phyloP scores from a whole-genome alignment of 2,329 filamentous ascomycete genomes.

The Albophoma yamanashiensis region DNA sequence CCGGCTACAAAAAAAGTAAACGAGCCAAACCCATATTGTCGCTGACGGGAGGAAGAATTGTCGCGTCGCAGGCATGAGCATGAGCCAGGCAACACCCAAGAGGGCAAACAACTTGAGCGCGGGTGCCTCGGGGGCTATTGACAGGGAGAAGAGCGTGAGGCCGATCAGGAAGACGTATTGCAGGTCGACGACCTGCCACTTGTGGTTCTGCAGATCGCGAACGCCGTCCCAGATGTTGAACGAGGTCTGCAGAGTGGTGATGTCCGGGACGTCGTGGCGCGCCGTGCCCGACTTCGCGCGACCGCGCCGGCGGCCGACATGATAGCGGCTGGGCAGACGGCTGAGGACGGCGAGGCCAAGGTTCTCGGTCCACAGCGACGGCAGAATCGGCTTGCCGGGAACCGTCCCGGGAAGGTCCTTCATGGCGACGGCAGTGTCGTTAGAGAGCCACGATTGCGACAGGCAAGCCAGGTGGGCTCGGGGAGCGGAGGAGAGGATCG shows the following conservation, averaged over 20 bases:
- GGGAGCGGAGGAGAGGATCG: background rate
- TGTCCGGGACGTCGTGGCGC: constrained; percentile 37
- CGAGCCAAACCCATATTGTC: constrained; percentile 73
- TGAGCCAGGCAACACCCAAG: constrained; percentile 53
- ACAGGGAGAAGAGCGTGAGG: constrained; percentile 72
- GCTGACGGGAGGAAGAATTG: constrained; percentile 88
- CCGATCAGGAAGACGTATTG: constrained; percentile 71
- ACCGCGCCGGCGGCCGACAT: constrained; percentile 24
- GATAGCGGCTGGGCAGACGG: constrained; percentile 28
- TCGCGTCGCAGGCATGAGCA: constrained; percentile 73
- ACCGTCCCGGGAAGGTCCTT: constrained; percentile 25
- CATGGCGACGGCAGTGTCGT: constrained; percentile 15
- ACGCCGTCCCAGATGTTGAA: constrained; percentile 73
- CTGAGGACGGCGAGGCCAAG: constrained; percentile 31
- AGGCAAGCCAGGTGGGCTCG: background rate
- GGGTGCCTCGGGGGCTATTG: constrained; percentile 71
- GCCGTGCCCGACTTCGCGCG: constrained; percentile 26
- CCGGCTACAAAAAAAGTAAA: constrained; percentile 91
- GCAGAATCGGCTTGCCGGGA: constrained; percentile 29
- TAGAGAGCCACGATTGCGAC: constrained; percentile 6
- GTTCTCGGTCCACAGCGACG: constrained; percentile 27
- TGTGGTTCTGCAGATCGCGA: constrained; percentile 62
- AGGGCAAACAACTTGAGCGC: constrained; percentile 66
- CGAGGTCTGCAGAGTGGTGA: constrained; percentile 70
- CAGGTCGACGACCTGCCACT: constrained; percentile 73